phyloP scores from a whole-genome alignment of 352 stramenopile genomes.

The Phytopythium boreale region DNA sequence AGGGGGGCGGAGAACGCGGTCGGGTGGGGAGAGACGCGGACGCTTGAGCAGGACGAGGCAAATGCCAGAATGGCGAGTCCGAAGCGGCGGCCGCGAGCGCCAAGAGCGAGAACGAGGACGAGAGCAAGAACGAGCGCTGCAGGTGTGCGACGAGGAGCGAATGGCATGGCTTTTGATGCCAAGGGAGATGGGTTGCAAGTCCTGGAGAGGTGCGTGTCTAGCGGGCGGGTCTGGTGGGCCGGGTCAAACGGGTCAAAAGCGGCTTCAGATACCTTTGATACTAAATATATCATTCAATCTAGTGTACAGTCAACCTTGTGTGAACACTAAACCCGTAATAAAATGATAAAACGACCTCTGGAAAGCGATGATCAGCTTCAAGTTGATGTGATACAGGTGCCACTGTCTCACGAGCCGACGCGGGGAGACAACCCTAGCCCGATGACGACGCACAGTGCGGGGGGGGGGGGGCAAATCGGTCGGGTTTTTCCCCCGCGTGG shows the following conservation, averaged over 20 bases:
- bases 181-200: background rate
- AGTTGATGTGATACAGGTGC: background rate
- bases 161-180: background rate
- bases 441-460: background rate
- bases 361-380: background rate
- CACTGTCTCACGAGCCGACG: background rate
- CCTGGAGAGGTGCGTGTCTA: background rate
- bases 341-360: background rate
- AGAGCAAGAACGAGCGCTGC: background rate
- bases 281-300: background rate
- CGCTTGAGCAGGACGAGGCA: conserved; percentile 12
- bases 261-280: background rate
- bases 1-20: background rate
- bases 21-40: background rate
- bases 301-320: background rate
- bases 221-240: background rate
- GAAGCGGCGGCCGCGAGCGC: background rate
- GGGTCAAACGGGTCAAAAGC: no score
- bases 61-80: conserved; percentile 25
- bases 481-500: conserved; percentile 1
- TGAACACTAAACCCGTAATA: background rate
- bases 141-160: background rate
- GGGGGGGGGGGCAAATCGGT: background rate
- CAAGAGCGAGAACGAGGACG: background rate
- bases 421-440: background rate